These are phyloP conservation scores for Trichoderma sp. DNA, from an alignment of 2,329 filamentous ascomycete genomes.

Conservation along the genomic window DNA sequence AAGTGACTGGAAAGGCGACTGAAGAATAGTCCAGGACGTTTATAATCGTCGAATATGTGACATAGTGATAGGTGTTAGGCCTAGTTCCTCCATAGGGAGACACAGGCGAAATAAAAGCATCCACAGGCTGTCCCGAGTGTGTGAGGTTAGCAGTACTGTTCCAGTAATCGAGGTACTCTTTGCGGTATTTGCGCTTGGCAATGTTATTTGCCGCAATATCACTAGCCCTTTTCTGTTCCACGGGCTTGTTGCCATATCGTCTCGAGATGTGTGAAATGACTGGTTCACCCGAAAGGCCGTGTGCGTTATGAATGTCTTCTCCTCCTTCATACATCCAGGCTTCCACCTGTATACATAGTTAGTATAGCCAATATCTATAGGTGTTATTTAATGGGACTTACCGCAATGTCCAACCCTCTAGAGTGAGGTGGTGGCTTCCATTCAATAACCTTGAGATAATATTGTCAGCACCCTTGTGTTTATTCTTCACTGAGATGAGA, in stretches of 20 bases:
- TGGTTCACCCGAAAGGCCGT: background rate
- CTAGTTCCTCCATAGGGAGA: background rate
- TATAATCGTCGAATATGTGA: background rate
- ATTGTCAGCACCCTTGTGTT: background rate
- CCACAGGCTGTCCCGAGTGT: background rate
- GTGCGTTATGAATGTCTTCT: background rate
- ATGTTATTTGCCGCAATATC: background rate
- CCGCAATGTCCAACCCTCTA: background rate
- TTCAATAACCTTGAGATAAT: background rate
- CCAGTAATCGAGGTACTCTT: background rate
- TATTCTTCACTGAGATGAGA: background rate
- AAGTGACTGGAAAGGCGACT: background rate
- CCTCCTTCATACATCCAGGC: background rate
- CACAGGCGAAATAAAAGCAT: background rate
- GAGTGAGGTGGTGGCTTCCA: background rate
- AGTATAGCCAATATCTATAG: background rate
- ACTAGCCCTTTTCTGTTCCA: background rate
- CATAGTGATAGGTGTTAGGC: background rate
- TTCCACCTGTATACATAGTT: background rate
- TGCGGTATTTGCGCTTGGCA: background rate
- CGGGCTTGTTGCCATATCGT: background rate
- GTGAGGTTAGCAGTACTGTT: background rate
- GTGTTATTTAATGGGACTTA: background rate
- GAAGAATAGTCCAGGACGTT: background rate
- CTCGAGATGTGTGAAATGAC: background rate